Percentiles rank a stretch among this genome's conserved stretches.
Evolutionary conservation across 495 filamentous ascomycete genomes (phyloP).

Genomic region (Neurospora sp.): DNA sequence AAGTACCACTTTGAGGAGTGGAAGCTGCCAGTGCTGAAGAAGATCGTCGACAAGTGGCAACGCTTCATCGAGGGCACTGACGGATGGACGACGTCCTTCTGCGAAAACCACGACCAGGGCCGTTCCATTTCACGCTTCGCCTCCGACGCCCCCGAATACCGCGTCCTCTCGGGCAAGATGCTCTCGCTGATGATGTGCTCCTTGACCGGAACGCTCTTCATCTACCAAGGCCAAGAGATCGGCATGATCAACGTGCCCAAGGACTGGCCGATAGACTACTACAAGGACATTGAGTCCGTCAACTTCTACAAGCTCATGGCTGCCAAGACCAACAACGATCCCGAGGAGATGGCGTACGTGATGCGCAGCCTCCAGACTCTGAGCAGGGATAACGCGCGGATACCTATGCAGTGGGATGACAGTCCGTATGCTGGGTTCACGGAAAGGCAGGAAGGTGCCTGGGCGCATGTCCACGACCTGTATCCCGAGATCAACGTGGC

Average conservation of each 20-base stretch:
- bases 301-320: conserved; percentile 46
- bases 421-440: conserved; percentile 17
- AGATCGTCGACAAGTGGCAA: conserved; percentile 54
- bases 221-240: conserved; percentile 71
- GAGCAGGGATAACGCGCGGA: conserved; percentile 44
- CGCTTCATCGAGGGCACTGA: conserved; percentile 56
- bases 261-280: conserved; percentile 55
- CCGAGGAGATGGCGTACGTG: conserved; percentile 41
- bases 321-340: conserved; percentile 13
- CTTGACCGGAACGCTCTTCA: conserved; percentile 57
- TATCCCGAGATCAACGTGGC: conserved; percentile 43
- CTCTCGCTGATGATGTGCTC: conserved; percentile 33
- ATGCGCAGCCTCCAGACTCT: conserved; percentile 47
- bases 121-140: background rate
- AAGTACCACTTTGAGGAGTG: conserved; percentile 26
- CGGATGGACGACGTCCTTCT: conserved; percentile 63
- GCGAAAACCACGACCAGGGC: conserved; percentile 53
- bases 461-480: conserved; percentile 50
- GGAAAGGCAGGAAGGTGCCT: conserved; percentile 17
- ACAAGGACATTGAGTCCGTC: conserved; percentile 60
- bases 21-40: conserved; percentile 47
- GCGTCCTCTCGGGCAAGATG: conserved; percentile 47
- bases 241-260: conserved; percentile 63
- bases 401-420: conserved; percentile 55
- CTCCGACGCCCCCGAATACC: conserved; percentile 36